A percentile compares a stretch with the other conserved stretches of the same genome.
phyloP scores from a whole-genome alignment of 805 yeast genomes.

The Saccharomycopsis sp. region DNA sequence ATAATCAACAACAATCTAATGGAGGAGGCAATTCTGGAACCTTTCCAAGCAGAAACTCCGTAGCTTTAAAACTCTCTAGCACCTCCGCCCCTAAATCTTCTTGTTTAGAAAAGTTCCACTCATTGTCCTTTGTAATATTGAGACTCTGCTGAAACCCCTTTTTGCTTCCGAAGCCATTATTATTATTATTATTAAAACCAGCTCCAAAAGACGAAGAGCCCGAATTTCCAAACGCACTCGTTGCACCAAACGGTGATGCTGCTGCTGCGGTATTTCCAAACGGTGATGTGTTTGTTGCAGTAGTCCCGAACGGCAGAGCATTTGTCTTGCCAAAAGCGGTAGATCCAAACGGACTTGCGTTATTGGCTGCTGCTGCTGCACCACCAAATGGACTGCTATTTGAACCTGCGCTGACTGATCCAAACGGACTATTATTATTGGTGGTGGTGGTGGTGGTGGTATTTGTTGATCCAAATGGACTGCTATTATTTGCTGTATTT shows the following conservation, averaged over 20 bases:
- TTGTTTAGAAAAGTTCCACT: background rate
- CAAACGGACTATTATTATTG: background rate
- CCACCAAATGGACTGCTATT: background rate
- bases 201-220: background rate
- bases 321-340: background rate
- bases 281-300: background rate
- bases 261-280: background rate
- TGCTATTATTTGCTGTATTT: background rate
- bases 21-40: background rate
- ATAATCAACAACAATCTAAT: background rate
- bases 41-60: background rate
- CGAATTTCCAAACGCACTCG: background rate
- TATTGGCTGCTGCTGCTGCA: background rate
- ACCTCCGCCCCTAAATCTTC: background rate
- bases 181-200: background rate
- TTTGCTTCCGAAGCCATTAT: background rate
- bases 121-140: background rate
- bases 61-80: background rate
- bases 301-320: background rate
- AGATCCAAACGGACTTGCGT: background rate
- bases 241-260: background rate
- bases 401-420: background rate
- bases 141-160: background rate
- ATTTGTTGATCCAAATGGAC: slow-evolving; percentile 1
- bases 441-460: background rate